A percentile compares a stretch with the other conserved stretches of the same genome.
These are phyloP conservation scores for Pleurotus ostreatus DNA, from an alignment of 768 basidiomycete species.

Conservation along the genomic window DNA sequence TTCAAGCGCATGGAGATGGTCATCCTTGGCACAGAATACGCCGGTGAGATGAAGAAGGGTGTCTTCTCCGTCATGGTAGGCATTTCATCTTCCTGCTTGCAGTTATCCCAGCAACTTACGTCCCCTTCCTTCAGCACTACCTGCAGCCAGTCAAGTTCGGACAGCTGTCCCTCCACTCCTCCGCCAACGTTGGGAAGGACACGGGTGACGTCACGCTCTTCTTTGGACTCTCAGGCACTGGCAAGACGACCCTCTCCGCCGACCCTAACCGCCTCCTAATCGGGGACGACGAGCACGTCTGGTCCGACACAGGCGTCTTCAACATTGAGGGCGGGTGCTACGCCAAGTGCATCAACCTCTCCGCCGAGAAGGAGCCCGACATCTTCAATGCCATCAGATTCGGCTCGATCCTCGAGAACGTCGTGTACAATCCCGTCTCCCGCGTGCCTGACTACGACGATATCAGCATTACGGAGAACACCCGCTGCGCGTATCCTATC, in stretches of 20 bases:
- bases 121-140: conserved; percentile 62
- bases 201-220: conserved; percentile 94
- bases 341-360: conserved; percentile 96
- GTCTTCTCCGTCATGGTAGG: conserved; percentile 76
- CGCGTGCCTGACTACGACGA: conserved; percentile 95
- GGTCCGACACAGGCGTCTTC: conserved; percentile 98
- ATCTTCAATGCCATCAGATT: conserved; percentile 94
- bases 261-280: conserved; percentile 93
- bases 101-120: neutral
- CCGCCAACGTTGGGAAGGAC: conserved; percentile 91
- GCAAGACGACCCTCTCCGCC: conserved; percentile 97
- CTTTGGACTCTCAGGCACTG: conserved; percentile 97
- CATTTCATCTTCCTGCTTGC: neutral
- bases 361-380: conserved; percentile 96
- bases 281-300: conserved; percentile 99
- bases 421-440: conserved; percentile 85
- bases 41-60: conserved; percentile 99
- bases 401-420: conserved; percentile 98
- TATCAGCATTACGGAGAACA: conserved; percentile 96
- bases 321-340: conserved; percentile 99
- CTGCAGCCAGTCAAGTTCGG: conserved; percentile 98
- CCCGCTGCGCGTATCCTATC: conserved; percentile 98
- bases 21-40: conserved; percentile 97
- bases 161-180: conserved; percentile 96
- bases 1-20: conserved; percentile 99